Evolutionary conservation across 2,329 filamentous ascomycete species (phyloP), one percentile per base, ranked within the genome.

Genomic region (Knoxdaviesia capensis): DNA sequence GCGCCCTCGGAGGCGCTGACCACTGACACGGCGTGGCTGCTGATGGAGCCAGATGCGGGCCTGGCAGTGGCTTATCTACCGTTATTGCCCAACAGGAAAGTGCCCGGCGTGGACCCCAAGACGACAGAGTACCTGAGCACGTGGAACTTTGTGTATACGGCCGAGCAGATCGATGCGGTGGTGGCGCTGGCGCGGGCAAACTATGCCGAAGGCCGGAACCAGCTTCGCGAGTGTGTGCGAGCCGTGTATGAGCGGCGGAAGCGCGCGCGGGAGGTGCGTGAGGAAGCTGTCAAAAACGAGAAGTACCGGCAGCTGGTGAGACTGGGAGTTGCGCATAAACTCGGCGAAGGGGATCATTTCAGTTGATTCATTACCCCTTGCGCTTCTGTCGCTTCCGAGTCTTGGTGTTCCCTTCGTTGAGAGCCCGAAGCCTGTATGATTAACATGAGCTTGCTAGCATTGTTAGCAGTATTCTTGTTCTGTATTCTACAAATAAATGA

Each of bases 141-240:
- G 0, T 98, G 90, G 90, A 98, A 98, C 55, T 96, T 96, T 55
- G 77, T 94, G 31, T 98, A 96, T 57, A 92, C 82, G 2, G 79
- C 86, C 0, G 78, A 90, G 44, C 80, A 98, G 57, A 77, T 98
- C 41, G 87, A 96, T 50, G 72, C 74, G 30, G 85, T 93, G 0
- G 80, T 94, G 2, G 68, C 71, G 5, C 68, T 98, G 31, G 87
- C 90, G 1, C 69, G 75, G 43, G 84, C 84, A 7, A 98, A 98
- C 58, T 98, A 85, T 50, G 67, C 73, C 5, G 84, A 93, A 55
- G 86, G 88, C 1, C 72, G 73, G 40, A 80, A 83, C 44, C 76
- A 82, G 58, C 83, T 90, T 20, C 77, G 74, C 48, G 68, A 75
- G 28, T 85, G 85, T 2, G 76, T 98, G 0, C 66, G 80, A 41